A percentile compares a stretch with the other conserved stretches of the same genome.
These are phyloP conservation scores for Periconia digitata DNA, from an alignment of 2,329 filamentous ascomycete species.

Conservation along the genomic window DNA sequence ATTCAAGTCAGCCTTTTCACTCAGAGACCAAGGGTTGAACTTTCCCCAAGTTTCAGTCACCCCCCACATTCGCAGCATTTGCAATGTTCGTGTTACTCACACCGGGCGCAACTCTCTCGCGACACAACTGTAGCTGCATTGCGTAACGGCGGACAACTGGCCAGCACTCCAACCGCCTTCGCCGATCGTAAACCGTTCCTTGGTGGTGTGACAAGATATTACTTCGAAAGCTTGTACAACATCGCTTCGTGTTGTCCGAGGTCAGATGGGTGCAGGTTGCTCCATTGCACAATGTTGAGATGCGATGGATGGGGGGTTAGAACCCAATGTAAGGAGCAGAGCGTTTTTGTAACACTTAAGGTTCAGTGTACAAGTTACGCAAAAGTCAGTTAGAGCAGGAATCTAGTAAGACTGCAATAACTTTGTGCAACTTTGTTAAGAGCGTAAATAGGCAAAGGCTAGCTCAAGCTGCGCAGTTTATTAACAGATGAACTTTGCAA, in stretches of 20 bases:
- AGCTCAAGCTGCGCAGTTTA: not conserved
- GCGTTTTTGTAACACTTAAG: not conserved
- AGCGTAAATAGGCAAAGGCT: not conserved
- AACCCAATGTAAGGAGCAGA: not conserved
- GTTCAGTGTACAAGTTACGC: not conserved
- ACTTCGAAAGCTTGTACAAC: not conserved
- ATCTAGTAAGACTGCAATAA: not conserved
- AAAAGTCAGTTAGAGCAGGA: not conserved
- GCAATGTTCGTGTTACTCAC: conserved; percentile 3
- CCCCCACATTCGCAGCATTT: conserved; percentile 1
- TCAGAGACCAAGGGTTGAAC: too few species aligned
- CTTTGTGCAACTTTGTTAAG: too few species aligned
- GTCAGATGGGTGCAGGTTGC: not conserved
- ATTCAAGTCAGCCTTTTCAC: too few species aligned
- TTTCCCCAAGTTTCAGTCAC: too few species aligned
- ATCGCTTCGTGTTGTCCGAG: conserved; percentile 1
- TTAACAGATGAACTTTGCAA: not conserved
- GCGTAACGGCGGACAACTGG: conserved; percentile 2
- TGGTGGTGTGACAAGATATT: not conserved
- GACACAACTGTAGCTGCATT: conserved; percentile 3
- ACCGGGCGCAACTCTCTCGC: conserved; percentile 2
- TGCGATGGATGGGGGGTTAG: not conserved
- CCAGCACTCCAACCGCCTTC: conserved; percentile 4
- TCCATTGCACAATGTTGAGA: not conserved
- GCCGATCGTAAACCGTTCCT: conserved; percentile 1